Evolutionary conservation across 441 rosid genomes (phyloP).

Genomic region (Monsonia emarginata): DNA sequence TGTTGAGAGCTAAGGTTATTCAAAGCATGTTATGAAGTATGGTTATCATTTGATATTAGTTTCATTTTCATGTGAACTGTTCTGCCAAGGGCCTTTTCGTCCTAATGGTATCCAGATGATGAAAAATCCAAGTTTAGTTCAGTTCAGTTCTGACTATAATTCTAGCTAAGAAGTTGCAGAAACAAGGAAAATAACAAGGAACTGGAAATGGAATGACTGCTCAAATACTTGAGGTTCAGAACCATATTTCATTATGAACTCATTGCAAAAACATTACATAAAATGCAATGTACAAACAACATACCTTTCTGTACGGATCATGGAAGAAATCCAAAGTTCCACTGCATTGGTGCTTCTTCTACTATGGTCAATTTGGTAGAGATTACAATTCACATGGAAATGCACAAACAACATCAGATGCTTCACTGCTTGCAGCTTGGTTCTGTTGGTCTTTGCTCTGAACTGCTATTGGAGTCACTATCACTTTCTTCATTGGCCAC

Average conservation of each 20-base stretch:
- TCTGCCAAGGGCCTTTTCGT: too few species aligned
- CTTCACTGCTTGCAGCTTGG: slow-evolving; percentile 14
- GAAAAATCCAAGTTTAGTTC: neutral
- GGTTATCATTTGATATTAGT: neutral
- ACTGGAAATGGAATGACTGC: neutral
- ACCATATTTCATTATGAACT: neutral
- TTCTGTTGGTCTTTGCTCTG: slow-evolving; percentile 23
- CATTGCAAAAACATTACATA: neutral
- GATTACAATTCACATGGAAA: slow-evolving; percentile 10
- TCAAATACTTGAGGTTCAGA: neutral
- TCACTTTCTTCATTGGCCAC: slow-evolving; percentile 21
- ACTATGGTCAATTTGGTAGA: neutral
- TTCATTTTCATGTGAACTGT: too few species aligned
- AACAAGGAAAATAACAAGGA: neutral
- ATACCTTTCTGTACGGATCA: neutral
- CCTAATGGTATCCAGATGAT: neutral
- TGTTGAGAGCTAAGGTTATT: neutral
- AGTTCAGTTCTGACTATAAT: neutral
- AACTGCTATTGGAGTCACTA: slow-evolving; percentile 30
- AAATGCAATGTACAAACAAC: neutral
- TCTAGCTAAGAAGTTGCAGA: neutral
- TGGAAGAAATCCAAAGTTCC: neutral
- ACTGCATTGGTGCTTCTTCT: neutral
- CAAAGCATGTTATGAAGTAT: neutral
- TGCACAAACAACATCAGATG: neutral